phyloP scores from a whole-genome alignment of 1,284 basidiomycete genomes.

The Ganoderma sinense region DNA sequence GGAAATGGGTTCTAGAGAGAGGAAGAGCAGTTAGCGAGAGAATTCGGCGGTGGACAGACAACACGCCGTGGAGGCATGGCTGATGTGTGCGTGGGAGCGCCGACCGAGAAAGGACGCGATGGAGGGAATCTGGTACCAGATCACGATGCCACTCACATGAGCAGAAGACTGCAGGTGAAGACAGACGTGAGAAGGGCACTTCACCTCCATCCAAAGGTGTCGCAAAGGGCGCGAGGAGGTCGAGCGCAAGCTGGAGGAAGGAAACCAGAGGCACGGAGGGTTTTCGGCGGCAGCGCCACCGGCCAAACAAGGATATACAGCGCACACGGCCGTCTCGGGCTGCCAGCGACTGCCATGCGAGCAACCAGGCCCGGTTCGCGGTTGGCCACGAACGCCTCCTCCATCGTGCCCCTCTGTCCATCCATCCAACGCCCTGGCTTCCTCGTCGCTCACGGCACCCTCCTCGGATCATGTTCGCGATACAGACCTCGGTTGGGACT shows the following conservation, averaged over 20 bases:
- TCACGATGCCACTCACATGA: slow-evolving; percentile 15
- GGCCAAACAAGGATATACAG: slow-evolving; percentile 21
- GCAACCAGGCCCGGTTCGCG: neutral
- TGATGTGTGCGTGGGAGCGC: slow-evolving; percentile 9
- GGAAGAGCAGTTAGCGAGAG: neutral
- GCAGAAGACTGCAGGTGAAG: slow-evolving; percentile 3
- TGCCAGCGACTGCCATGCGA: neutral
- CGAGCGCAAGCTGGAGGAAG: slow-evolving; percentile 9
- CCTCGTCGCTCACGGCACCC: neutral
- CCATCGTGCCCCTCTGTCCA: neutral
- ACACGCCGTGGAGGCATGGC: slow-evolving; percentile 17
- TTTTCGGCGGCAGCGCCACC: slow-evolving; percentile 23
- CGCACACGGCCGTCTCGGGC: slow-evolving; percentile 3
- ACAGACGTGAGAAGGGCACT: slow-evolving; percentile 14
- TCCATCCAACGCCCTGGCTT: neutral
- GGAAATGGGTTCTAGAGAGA: neutral
- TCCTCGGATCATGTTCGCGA: slow-evolving; percentile 6
- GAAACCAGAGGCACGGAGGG: slow-evolving; percentile 27
- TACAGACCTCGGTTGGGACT: neutral
- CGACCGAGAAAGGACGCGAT: slow-evolving; percentile 1
- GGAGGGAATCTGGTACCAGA: slow-evolving; percentile 8
- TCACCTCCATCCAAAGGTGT: slow-evolving; percentile 10
- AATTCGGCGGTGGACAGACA: slow-evolving; percentile 1
- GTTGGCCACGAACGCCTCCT: neutral
- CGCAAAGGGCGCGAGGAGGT: slow-evolving; percentile 19